Base-by-base conservation (phyloP, 2,329 filamentous ascomycete genomes). In the Coniochaeta sp. region DNA sequence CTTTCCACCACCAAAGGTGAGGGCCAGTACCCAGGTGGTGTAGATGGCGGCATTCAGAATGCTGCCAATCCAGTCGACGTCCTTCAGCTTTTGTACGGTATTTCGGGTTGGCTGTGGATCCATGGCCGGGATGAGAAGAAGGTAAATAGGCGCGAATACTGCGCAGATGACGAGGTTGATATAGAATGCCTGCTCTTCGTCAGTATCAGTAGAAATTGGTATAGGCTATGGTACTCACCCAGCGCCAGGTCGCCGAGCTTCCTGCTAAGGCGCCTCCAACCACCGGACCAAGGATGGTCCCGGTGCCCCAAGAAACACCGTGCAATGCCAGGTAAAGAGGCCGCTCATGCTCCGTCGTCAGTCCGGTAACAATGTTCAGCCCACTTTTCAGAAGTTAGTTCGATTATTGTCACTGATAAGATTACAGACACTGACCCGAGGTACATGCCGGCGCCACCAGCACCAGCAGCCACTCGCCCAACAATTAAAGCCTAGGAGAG, bases 91-190 rank as follows among this genome's bases (percentile, higher is more conserved):
- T 16, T 14, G 22, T 16, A 27, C 27, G 12, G 27, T n/a, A 12
- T 10, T 28, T 7, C 20, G 8, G 13, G 8, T 20, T 38, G 33
- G 33, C 33, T 38, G 33, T 13, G 40, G 40, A 27, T 46, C 7
- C 22, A 46, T 13, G 14, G 40, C 24, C 20, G 40, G 40, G 4
- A 46, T 26, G 22, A 28, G 22, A 27, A 46, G 27, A 13, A 46
- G 20, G 27, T 46, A 46, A n/a, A 28, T 14, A 26, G 40, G 40
- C 6, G 26, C 5, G 22, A 46, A 16, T 7, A 68, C 56, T 3
- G 61, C 75, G 2, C 66, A 71, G 40, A 79, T 64, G 38, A 65
- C 56, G 3, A 78, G 63, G 52, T 79, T 79, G 61, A 79, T 74
- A 59, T 80, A 80, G 55, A 76, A 77, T 0, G 65, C 67, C 33